phyloP scores from a whole-genome alignment of 306 rosid species.

The Fagus sylvatica region DNA sequence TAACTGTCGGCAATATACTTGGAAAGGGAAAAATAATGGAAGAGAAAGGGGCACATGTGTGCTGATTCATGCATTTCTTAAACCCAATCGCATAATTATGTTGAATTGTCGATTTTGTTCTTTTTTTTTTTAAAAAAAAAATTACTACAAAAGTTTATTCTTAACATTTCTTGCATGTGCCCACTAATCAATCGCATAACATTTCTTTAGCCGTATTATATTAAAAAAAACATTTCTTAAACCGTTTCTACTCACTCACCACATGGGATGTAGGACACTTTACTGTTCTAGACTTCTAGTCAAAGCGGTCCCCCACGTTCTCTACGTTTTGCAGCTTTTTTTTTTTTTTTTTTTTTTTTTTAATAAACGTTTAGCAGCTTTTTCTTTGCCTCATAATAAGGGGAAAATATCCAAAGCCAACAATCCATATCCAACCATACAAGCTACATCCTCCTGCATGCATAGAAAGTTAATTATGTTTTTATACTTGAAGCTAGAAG shows the following conservation, averaged over 20 bases:
- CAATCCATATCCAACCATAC: too few species aligned
- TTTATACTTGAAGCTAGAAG: too few species aligned
- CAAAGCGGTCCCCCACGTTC: constrained; percentile 36
- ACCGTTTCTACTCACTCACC: constrained; percentile 26
- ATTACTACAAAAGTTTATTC: background rate
- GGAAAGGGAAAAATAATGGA: background rate
- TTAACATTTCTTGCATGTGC: background rate
- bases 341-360: constrained; percentile 22
- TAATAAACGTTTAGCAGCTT: constrained; percentile 17
- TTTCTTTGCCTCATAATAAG: constrained; percentile 31
- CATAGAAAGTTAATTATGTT: too few species aligned
- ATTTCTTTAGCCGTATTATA: too few species aligned
- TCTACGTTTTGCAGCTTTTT: constrained; percentile 29
- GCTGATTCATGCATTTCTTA: background rate
- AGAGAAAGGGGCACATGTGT: background rate
- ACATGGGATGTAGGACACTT: constrained; percentile 42
- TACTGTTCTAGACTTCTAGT: constrained; percentile 49
- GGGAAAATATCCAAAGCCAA: background rate
- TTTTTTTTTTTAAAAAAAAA: background rate
- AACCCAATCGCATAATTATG: background rate
- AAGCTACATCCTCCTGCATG: too few species aligned
- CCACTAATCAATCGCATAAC: background rate
- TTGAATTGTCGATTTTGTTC: background rate
- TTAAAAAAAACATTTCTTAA: background rate
- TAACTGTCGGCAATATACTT: background rate